phyloP scores from a whole-genome alignment of 106 monocot genomes.

The Gastrodia elata region DNA sequence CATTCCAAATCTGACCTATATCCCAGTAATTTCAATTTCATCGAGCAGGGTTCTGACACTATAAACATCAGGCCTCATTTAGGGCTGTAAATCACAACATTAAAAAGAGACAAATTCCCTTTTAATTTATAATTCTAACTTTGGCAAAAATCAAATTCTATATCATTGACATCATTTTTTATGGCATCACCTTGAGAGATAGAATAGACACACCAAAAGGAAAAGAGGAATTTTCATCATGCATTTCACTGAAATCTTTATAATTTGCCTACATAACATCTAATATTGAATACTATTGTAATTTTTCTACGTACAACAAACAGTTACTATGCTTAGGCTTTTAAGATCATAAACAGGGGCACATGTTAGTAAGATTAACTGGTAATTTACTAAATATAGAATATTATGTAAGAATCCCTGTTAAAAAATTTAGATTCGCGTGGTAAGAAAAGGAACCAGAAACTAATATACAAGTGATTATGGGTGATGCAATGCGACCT shows the following conservation, averaged over 20 bases:
- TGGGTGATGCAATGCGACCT: constrained; percentile 23
- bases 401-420: too few relatives aligned
- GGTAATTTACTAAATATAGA: too few relatives aligned
- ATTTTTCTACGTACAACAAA: too few relatives aligned
- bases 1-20: too few relatives aligned
- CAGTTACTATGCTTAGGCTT: too few relatives aligned
- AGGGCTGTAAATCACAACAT: background rate
- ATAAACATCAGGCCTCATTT: background rate
- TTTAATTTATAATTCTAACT: background rate
- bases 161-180: background rate
- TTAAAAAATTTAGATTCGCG: too few relatives aligned
- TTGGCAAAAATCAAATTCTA: background rate
- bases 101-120: background rate
- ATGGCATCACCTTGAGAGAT: background rate
- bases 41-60: too few relatives aligned
- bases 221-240: background rate
- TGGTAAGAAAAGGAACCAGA: background rate
- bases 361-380: too few relatives aligned
- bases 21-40: too few relatives aligned
- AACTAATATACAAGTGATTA: constrained; percentile 2
- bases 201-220: background rate
- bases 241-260: background rate
- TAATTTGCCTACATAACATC: too few relatives aligned
- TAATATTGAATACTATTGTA: too few relatives aligned
- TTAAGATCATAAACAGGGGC: too few relatives aligned